Percentiles rank a stretch among this genome's conserved stretches.
Evolutionary conservation across 148 eudicot genomes (phyloP).

Genomic region (Fallopia convolvulus): DNA sequence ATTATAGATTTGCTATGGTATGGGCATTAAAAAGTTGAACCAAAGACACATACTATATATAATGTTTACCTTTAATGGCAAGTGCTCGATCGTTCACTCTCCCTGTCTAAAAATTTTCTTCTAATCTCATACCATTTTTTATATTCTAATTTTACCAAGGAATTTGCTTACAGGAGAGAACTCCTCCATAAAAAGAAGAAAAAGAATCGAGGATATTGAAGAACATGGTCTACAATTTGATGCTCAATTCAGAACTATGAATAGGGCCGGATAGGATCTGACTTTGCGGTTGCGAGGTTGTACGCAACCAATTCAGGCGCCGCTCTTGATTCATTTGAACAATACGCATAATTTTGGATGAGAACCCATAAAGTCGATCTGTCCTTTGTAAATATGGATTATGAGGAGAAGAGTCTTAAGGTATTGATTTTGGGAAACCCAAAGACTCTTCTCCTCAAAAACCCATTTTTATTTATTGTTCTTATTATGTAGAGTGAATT

Average conservation of each 20-base stretch:
- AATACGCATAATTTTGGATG: not conserved
- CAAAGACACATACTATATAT: too few relatives aligned
- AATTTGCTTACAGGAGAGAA: not conserved
- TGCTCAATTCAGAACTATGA: not conserved
- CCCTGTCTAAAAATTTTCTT: not conserved
- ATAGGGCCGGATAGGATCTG: not conserved
- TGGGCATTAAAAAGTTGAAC: too few relatives aligned
- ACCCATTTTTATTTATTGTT: too few relatives aligned
- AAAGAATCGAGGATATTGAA: not conserved
- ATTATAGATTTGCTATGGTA: too few relatives aligned
- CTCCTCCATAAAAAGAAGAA: not conserved
- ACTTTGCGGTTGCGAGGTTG: not conserved
- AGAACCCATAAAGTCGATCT: not conserved
- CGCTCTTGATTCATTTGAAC: not conserved
- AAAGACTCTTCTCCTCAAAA: too few relatives aligned
- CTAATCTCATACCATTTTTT: too few relatives aligned
- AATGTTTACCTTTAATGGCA: too few relatives aligned
- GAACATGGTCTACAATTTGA: not conserved
- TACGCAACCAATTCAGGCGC: not conserved
- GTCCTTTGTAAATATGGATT: not conserved
- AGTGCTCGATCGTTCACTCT: not conserved
- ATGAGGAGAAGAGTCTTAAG: slow-evolving; percentile 24
- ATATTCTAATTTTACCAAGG: too few relatives aligned
- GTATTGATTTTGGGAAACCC: slow-evolving; percentile 56
- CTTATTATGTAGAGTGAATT: too few relatives aligned